Evolutionary conservation across 768 basidiomycete species (phyloP), one percentile per base, ranked within the genome.

Genomic region (Pulveroboletus frians): DNA sequence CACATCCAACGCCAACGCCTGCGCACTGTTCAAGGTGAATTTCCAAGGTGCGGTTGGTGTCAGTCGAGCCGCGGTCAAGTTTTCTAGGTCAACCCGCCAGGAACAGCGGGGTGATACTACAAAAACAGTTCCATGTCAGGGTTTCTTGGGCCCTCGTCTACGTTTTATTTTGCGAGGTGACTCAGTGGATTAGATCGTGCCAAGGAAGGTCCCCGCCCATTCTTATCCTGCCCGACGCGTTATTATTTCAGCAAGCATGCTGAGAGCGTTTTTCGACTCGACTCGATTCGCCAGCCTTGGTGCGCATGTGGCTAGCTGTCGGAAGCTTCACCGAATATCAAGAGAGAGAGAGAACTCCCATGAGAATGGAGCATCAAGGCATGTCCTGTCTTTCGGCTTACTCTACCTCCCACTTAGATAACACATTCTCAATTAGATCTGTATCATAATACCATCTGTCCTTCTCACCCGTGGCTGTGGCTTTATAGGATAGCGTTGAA

Each of bases 11-110:
- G 55, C 52, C 0, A 57, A 60, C 1, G 71, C 70, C 4, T 59
- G 69, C 4, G 47, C 52, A 4, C 14, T 68, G 50, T 71, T 74
- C 43, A 70, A 73, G 34, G 66, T 64, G 1, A 63, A 63, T 34
- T 72, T 56, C 20, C 56, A 49, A 50, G 52, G 54, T 2, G 29
- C 43, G 0, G 49, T 44, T 13, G 21, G 30, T 29, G 60, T 72
- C 9, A 59, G 55, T 29, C 56, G 50, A 26, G 53, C 61, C 14
- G 61, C 64, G n/a, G n/a, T n/a, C n/a, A n/a, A n/a, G n/a, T n/a
- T n/a, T n/a, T n/a, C n/a, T n/a, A n/a, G n/a, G n/a, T n/a, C n/a
- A n/a, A n/a, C n/a, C n/a, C n/a, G n/a, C n/a, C n/a, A n/a, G n/a
- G n/a, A n/a, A n/a, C n/a, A n/a, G 60, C 2, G 56, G 54, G 0